Base-by-base conservation (phyloP, 129 eudicot species). In the Chrysanthemum lavandulifolium region DNA sequence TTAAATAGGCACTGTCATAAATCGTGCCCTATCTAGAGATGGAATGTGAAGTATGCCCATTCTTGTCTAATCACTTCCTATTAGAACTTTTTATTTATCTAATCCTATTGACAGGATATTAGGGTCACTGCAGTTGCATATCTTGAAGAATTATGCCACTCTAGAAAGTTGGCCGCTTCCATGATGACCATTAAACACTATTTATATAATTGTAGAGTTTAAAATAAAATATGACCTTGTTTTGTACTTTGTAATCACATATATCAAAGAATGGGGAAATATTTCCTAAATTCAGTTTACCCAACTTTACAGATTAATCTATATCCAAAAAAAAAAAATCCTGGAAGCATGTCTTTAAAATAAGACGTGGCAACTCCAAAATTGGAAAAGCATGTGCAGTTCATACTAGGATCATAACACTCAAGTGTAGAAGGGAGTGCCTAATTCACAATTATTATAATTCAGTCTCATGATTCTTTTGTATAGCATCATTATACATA, bases 351-450 rank as follows among this genome's bases (percentile, higher is more conserved):
- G 27, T 13, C 13, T 65, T 43, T 18, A 13, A 36, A 65, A n/a
- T 43, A 15, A 8, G 16, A 43, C 25, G 14, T 36, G 40, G 52
- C 49, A 36, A 58, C 10, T 6, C 69, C 18, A 36, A 64, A n/a
- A 64, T 15, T 64, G 51, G 10, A 64, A 51, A 6, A 68, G 58
- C 36, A 49, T 47, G 72, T 33, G 68, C 7, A 64, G 56, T 29
- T 29, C 31, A 29, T 29, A 29, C 31, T 29, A 29, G 31, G 3
- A 29, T 29, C 56, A 48, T 48, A 2, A n/a, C 10, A 67, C 16
- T 67, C 58, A 3, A 11, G 58, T 49, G 40, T 21, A 67, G 5
- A 67, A 49, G 31, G 21, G 49, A 49, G 72, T 67, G 72, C 23
- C n/a, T 67, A 48, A 11, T 67, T 7, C 6, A 45, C 59, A 67